Percentiles rank a stretch among this genome's conserved stretches.
Conservation (phyloP, 2,329 filamentous ascomycete genomes). For the Neopestalotiopsis clavispora region DNA sequence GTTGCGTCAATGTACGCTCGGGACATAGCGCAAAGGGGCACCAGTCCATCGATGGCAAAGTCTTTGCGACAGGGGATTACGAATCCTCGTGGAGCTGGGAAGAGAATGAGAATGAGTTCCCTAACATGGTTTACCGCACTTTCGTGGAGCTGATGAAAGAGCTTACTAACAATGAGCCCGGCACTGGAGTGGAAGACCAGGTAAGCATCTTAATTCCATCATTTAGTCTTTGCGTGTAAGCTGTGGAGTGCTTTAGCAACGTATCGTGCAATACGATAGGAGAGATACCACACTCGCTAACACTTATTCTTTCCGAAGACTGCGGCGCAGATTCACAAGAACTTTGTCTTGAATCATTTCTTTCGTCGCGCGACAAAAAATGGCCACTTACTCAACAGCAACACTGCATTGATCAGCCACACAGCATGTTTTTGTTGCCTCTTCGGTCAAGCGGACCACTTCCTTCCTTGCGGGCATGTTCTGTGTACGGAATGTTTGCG, state of each 20-base stretch:
- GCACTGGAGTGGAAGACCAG: no score
- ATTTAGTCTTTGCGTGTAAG: no score
- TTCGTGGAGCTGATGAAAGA: slow-evolving; percentile 12
- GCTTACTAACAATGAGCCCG: slow-evolving; percentile 11
- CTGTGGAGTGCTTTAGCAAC: no score
- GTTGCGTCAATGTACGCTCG: slow-evolving; percentile 43
- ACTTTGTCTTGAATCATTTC: no score
- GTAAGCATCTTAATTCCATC: no score
- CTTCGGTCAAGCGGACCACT: slow-evolving; percentile 45
- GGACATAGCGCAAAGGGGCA: slow-evolving; percentile 46
- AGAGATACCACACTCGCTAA: no score
- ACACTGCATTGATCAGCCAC: no score
- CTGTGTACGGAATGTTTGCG: slow-evolving; percentile 47
- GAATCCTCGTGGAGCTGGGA: slow-evolving; percentile 36
- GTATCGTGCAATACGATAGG: no score
- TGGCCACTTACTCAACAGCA: no score
- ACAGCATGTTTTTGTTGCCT: slow-evolving; percentile 52
- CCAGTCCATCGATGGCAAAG: slow-evolving; percentile 45
- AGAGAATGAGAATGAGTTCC: background rate
- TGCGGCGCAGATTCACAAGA: no score
- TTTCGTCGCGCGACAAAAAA: no score
- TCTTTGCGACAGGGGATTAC: slow-evolving; percentile 47
- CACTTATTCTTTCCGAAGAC: no score
- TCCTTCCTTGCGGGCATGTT: slow-evolving; percentile 50
- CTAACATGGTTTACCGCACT: background rate